A percentile compares a stretch with the other conserved stretches of the same genome.
These are phyloP conservation scores for Candida berthetii DNA, from an alignment of 805 yeast genomes.

Conservation along the genomic window DNA sequence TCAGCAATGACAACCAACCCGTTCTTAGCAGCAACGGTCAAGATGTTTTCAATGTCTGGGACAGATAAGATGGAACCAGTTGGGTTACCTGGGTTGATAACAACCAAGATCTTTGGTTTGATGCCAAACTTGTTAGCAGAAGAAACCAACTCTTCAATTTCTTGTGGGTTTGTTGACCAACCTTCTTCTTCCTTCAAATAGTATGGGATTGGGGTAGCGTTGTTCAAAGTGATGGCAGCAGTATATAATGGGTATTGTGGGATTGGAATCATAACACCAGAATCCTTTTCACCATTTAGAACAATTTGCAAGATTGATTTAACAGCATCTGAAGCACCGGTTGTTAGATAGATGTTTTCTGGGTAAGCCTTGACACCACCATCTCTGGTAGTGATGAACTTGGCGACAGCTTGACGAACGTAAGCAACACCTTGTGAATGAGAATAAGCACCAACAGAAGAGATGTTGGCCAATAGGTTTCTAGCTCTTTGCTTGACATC, in stretches of 20 bases:
- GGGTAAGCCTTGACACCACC: conserved; percentile 64
- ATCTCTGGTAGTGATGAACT: conserved; percentile 75
- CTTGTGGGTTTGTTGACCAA: conserved; percentile 79
- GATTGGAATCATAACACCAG: conserved; percentile 89
- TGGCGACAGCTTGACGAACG: conserved; percentile 74
- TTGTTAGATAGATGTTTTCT: conserved; percentile 74
- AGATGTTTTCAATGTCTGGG: conserved; percentile 62
- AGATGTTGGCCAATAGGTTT: conserved; percentile 50
- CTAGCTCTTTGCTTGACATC: conserved; percentile 77
- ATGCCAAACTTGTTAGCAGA: conserved; percentile 47
- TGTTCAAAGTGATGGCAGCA: conserved; percentile 83
- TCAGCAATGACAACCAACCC: conserved; percentile 90
- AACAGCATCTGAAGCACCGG: conserved; percentile 97
- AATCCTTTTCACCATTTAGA: conserved; percentile 48
- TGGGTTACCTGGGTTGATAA: conserved; percentile 98
- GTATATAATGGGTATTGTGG: conserved; percentile 98
- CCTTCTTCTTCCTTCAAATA: conserved; percentile 71
- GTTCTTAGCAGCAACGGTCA: conserved; percentile 76
- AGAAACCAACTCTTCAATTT: conserved; percentile 48
- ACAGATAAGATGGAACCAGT: conserved; percentile 79
- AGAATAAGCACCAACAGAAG: conserved; percentile 93
- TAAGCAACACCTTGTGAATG: conserved; percentile 81
- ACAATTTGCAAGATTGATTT: conserved; percentile 66
- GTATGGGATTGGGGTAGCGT: conserved; percentile 81
- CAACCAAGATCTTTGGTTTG: conserved; percentile 73